These are phyloP conservation scores for Nannochloropsis oceanica DNA, from an alignment of 108 stramenopile species.

Conservation along the genomic window DNA sequence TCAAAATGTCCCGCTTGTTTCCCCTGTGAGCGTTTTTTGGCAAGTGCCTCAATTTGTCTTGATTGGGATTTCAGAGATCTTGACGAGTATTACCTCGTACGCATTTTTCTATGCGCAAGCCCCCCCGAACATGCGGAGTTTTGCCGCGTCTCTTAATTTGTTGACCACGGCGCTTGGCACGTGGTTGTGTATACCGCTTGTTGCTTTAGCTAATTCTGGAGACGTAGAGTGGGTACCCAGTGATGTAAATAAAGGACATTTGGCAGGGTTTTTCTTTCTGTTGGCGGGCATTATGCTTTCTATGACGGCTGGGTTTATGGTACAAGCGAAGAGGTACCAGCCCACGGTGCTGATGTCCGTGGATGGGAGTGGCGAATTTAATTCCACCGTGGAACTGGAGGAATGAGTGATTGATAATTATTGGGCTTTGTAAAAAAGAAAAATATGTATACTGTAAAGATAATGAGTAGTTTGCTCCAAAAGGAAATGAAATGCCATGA, in stretches of 20 bases:
- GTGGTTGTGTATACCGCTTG: constrained; percentile 32
- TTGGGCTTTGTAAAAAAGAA: too few relatives aligned
- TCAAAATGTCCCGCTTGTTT: constrained; percentile 15
- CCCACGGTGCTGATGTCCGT: not conserved
- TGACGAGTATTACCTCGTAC: constrained; percentile 31
- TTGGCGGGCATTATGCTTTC: constrained; percentile 27
- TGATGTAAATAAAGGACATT: constrained; percentile 34
- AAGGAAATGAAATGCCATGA: too few relatives aligned
- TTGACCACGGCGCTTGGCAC: constrained; percentile 34
- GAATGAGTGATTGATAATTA: too few relatives aligned
- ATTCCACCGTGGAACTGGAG: too few relatives aligned
- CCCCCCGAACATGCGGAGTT: constrained; percentile 30
- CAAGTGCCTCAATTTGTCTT: constrained; percentile 38
- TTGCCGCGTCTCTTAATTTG: constrained; percentile 28
- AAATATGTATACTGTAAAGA: too few relatives aligned
- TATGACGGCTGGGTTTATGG: not conserved
- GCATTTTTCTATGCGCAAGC: constrained; percentile 42
- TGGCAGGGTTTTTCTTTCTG: constrained; percentile 33
- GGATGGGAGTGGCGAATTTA: too few relatives aligned
- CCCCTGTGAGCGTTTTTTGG: constrained; percentile 30
- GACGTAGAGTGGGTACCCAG: constrained; percentile 28
- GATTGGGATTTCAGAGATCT: constrained; percentile 33
- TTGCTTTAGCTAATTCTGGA: constrained; percentile 8
- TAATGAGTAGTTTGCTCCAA: too few relatives aligned
- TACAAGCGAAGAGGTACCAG: not conserved